Percentiles rank a stretch among this genome's conserved stretches.
These are phyloP conservation scores for Russula olivacea DNA, from an alignment of 768 basidiomycete species.

Conservation along the genomic window DNA sequence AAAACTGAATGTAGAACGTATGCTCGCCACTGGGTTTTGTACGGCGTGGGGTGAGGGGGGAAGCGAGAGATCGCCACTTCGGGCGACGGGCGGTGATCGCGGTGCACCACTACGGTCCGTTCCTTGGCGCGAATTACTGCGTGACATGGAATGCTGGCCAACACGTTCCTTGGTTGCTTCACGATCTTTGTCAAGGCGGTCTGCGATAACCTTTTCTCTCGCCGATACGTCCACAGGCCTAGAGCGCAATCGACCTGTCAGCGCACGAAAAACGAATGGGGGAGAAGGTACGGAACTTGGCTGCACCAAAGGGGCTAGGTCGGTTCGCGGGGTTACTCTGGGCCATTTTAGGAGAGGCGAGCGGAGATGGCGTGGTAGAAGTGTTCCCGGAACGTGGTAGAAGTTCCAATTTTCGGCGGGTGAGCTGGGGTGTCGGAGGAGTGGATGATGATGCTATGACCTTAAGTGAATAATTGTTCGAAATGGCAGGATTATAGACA, in stretches of 20 bases:
- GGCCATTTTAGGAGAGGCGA: slow-evolving; percentile 72
- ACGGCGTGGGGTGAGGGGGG: slow-evolving; percentile 21
- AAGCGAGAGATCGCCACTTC: slow-evolving; percentile 18
- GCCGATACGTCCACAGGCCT: slow-evolving; percentile 82
- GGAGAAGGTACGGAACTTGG: slow-evolving; percentile 46
- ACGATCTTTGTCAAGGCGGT: slow-evolving; percentile 64
- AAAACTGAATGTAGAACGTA: slow-evolving; percentile 75
- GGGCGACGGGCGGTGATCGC: slow-evolving; percentile 27
- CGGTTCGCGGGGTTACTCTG: slow-evolving; percentile 37
- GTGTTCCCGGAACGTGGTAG: slow-evolving; percentile 67
- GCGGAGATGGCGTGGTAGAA: slow-evolving; percentile 66
- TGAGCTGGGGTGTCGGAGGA: slow-evolving; percentile 75
- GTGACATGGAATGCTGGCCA: slow-evolving; percentile 39
- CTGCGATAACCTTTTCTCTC: slow-evolving; percentile 68
- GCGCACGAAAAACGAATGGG: background rate
- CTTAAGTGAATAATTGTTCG: slow-evolving; percentile 18
- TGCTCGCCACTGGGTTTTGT: slow-evolving; percentile 37
- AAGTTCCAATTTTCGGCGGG: slow-evolving; percentile 77
- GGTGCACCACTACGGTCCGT: slow-evolving; percentile 29
- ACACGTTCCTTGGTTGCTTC: slow-evolving; percentile 37
- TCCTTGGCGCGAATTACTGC: slow-evolving; percentile 36
- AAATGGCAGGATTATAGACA: slow-evolving; percentile 29
- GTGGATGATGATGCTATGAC: slow-evolving; percentile 59
- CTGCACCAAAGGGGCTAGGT: slow-evolving; percentile 82
- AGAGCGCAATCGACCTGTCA: background rate